Evolutionary conservation across 371 early-diverging fungal genomes (phyloP), one percentile per base, ranked within the genome.

Genomic region (Syncephalastrum sp.): DNA sequence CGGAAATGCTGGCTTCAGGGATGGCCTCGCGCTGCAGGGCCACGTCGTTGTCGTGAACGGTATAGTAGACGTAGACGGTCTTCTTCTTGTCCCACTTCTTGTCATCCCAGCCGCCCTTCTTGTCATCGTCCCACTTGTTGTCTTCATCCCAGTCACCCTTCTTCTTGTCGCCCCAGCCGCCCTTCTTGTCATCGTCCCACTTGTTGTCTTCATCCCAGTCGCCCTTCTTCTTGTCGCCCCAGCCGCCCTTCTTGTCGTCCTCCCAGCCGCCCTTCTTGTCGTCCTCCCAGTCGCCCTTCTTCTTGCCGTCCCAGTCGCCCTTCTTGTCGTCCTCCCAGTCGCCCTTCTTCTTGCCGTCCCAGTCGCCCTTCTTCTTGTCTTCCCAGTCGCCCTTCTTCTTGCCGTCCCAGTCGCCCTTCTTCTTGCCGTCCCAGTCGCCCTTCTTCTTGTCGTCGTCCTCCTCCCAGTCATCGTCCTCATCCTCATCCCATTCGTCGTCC

Each of bases 31-130:
- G 29, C 3, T 29, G 29, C 21, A 47, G 21, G 55, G 14, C 44
- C 38, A 19, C 29, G 17, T 7, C 10, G n/a, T 42, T 44, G 19
- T 16, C 19, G 45, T 64, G 54, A 16, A 64, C 61, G 8, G 69
- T 68, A 51, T 68, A 57, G 50, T 68, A 68, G 47, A 68, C 65
- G 41, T 68, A 68, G 27, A 68, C 61, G 41, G 55, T 63, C 58
- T 59, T 50, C 45, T 54, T 58, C 52, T 52, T 50, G n/a, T 38
- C 54, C 23, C 50, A 44, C 21, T 21, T 21, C 21, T 21, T 21
- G 21, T 47, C 14, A 2, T 2, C 21, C 21, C 21, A 21, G 21
- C 21, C 21, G 21, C 21, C 21, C 21, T 21, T 21, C 21, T 45
- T 65, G 5, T 38, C 53, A 2, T 47, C 56, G 29, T 51, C 51